A percentile compares a stretch with the other conserved stretches of the same genome.
Conservation (phyloP, 108 stramenopile species). For the Nitzschia sp. region DNA sequence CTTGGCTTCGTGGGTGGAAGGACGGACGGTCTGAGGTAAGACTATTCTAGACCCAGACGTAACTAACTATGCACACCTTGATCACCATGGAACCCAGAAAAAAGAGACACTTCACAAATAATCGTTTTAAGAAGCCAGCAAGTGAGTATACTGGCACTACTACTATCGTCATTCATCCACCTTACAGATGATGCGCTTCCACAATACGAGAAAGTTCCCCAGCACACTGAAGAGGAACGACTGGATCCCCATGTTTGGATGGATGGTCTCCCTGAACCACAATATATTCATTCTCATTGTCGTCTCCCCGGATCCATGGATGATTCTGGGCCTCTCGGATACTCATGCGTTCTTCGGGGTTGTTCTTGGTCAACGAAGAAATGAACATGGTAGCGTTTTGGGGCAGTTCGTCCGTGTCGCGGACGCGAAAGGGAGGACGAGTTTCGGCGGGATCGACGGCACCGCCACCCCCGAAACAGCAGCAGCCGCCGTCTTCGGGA, state of each 20-base stretch:
- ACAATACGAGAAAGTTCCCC: constrained; percentile 38
- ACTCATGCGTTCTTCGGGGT: constrained; percentile 64
- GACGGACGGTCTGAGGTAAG: too few species aligned
- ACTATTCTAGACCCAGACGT: too few species aligned
- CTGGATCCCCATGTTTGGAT: constrained; percentile 50
- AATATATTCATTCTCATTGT: constrained; percentile 39
- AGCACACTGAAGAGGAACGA: constrained; percentile 65
- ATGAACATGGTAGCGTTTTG: constrained; percentile 58
- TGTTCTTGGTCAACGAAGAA: constrained; percentile 46
- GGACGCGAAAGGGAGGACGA: constrained; percentile 38
- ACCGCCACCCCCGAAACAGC: constrained; percentile 30
- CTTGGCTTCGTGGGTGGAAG: too few species aligned
- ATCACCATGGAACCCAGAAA: too few species aligned
- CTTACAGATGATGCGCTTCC: constrained; percentile 31
- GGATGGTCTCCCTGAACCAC: constrained; percentile 67
- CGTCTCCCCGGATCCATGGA: constrained; percentile 66
- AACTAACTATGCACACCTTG: too few species aligned
- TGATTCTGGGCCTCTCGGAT: constrained; percentile 76
- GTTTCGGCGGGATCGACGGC: constrained; percentile 1
- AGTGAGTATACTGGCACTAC: too few species aligned
- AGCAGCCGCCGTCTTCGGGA: constrained; percentile 34
- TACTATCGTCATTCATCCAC: too few species aligned
- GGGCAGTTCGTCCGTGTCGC: constrained; percentile 59
- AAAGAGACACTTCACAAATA: too few species aligned
- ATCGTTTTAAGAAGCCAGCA: too few species aligned